These are phyloP conservation scores for Bruguiera parviflora DNA, from an alignment of 345 rosid species.

Conservation along the genomic window DNA sequence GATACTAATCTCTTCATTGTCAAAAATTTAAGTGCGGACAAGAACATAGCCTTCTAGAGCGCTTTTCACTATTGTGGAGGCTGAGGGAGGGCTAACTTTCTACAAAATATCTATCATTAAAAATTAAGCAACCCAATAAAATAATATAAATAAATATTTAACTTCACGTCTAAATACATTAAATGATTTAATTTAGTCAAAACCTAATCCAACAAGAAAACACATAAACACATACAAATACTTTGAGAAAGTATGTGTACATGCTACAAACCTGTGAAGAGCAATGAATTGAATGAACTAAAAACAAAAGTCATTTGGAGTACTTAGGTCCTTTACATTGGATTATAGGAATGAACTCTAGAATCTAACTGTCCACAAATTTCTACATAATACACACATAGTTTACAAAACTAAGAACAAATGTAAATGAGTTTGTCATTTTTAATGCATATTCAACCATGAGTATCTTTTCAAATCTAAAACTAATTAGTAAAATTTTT, in stretches of 20 bases:
- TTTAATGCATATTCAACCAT: too few species aligned
- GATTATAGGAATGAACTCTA: too few species aligned
- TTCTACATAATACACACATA: too few species aligned
- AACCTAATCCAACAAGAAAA: background rate
- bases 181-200: background rate
- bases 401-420: too few species aligned
- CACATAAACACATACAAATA: background rate
- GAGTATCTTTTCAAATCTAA: too few species aligned
- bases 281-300: background rate
- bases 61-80: conserved; percentile 60
- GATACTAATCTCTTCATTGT: conserved; percentile 66
- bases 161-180: background rate
- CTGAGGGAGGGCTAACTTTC: conserved; percentile 82
- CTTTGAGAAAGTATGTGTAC: background rate
- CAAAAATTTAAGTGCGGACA: conserved; percentile 55
- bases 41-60: conserved; percentile 67
- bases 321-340: too few species aligned
- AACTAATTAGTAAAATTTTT: too few species aligned
- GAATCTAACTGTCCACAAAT: too few species aligned
- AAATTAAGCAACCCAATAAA: too few species aligned
- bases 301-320: background rate
- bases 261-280: background rate
- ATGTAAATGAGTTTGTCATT: too few species aligned
- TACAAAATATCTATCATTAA: conserved; percentile 23
- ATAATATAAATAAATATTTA: too few species aligned